These are phyloP conservation scores for Zalaria obscura DNA, from an alignment of 2,329 filamentous ascomycete genomes.

Conservation along the genomic window DNA sequence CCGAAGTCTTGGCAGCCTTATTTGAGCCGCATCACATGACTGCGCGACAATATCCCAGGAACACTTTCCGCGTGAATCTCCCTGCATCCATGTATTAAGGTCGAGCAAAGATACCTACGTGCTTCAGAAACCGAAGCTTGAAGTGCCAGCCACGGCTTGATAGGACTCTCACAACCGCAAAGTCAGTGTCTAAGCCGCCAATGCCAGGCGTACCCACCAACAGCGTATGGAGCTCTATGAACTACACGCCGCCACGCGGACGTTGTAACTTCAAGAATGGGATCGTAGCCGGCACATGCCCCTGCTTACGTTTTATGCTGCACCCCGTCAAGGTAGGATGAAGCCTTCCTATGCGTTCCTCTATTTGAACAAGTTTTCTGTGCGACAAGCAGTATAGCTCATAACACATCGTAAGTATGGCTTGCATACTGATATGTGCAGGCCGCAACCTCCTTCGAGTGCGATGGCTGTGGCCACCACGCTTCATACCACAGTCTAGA, in stretches of 20 bases:
- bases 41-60: too few relatives aligned
- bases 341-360: background rate
- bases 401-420: background rate
- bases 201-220: slow-evolving; percentile 12
- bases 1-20: too few relatives aligned
- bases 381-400: background rate
- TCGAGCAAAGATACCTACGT: too few relatives aligned
- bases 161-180: too few relatives aligned
- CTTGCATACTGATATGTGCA: slow-evolving; percentile 4
- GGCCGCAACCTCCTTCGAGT: slow-evolving; percentile 37
- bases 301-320: slow-evolving; percentile 42
- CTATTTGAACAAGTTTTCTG: too few relatives aligned
- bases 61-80: too few relatives aligned
- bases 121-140: too few relatives aligned
- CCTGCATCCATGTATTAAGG: too few relatives aligned
- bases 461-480: slow-evolving; percentile 42
- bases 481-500: slow-evolving; percentile 40
- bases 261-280: slow-evolving; percentile 35
- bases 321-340: slow-evolving; percentile 37
- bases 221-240: slow-evolving; percentile 37
- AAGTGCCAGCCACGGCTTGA: too few relatives aligned
- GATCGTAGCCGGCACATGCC: slow-evolving; percentile 31
- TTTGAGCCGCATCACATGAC: too few relatives aligned
- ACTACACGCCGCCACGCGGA: slow-evolving; percentile 35
- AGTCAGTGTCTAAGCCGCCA: background rate